Base-by-base conservation (phyloP, 768 basidiomycete species). In the Gymnopilus junonius region DNA sequence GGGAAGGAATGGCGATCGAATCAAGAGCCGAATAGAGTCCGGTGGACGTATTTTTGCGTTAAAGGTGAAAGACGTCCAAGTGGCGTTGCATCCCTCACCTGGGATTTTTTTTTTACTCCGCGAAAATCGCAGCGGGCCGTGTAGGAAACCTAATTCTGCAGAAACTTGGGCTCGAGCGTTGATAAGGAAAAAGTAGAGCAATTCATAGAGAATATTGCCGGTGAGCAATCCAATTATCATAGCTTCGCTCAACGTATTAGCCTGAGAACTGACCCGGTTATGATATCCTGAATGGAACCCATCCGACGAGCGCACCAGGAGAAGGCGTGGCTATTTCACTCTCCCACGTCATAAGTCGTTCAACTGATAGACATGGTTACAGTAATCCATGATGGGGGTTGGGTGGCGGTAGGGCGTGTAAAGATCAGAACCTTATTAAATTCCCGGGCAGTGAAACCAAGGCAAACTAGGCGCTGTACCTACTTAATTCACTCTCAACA, bases 51-150 rank as follows among this genome's bases (percentile, higher is more conserved):
- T 14, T 4, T 29, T 42, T 17, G 17, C 37, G 35, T 46, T n/a
- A 1, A 50, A 48, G 17, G 11, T 7, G 12, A 17, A 31, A 40
- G 5, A 21, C 6, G 17, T 31, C 27, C 11, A 5, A 61, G 55
- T 55, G 27, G 29, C 27, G 48, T 20, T 31, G 14, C 10, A 29
- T 29, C 12, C 29, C 12, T 23, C 14, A 12, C 15, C 27, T 6
- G 25, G 8, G 40, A 6, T 17, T 5, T 15, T 29, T 17, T 8
- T 40, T 29, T 21, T 40, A 34, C 55, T 65, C 65, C 65, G 66
- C 46, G 56, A 59, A 67, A 67, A 67, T 68, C 67, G 67, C 64
- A 51, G 23, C 14, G 7, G 2, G 31, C 12, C 8, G 1, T 25
- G 4, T 27, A n/a, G 45, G 8, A 48, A 5, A 25, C 12, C 6